Evolutionary conservation across 2,329 filamentous ascomycete genomes (phyloP).

Genomic region (Cladophialophora carrionii): DNA sequence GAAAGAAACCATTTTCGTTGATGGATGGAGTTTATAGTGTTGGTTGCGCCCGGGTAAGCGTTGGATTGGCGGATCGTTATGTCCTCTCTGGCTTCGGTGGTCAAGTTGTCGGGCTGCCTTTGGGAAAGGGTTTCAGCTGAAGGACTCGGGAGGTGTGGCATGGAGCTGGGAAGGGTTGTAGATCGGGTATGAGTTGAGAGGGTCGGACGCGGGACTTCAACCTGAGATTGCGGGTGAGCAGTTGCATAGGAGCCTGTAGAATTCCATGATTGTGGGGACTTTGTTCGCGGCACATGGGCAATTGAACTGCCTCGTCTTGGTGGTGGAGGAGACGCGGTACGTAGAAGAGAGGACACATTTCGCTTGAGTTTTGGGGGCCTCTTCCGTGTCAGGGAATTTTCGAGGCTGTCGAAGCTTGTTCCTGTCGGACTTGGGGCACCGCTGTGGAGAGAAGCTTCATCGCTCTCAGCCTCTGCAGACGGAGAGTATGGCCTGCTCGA

Average conservation of each 20-base stretch:
- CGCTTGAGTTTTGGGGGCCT: conserved; percentile 12
- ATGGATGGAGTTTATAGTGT: conserved; percentile 68
- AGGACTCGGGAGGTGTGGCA: not conserved
- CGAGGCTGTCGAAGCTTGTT: conserved; percentile 2
- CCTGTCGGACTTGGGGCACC: not conserved
- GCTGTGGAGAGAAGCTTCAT: not conserved
- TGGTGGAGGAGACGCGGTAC: conserved; percentile 31
- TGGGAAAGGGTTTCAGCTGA: not conserved
- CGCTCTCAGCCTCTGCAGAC: not conserved
- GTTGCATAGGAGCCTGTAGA: not conserved
- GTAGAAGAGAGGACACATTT: conserved; percentile 32
- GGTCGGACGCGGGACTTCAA: not conserved
- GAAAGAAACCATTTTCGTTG: conserved; percentile 69
- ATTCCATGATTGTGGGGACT: not conserved
- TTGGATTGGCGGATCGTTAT: conserved; percentile 61
- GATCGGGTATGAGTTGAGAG: not conserved
- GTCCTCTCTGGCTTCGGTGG: conserved; percentile 11
- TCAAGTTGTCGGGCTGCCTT: not conserved
- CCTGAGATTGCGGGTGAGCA: not conserved
- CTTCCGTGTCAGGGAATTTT: conserved; percentile 4
- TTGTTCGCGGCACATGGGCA: too few species aligned
- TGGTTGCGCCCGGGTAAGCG: conserved; percentile 67
- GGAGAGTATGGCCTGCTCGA: conserved; percentile 18
- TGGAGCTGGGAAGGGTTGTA: not conserved
- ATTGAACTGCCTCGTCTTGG: conserved; percentile 8